Percentiles rank a stretch among this genome's conserved stretches.
These are phyloP conservation scores for Cylindrodendrum hubeiense DNA, from an alignment of 2,329 filamentous ascomycete genomes.

Conservation along the genomic window DNA sequence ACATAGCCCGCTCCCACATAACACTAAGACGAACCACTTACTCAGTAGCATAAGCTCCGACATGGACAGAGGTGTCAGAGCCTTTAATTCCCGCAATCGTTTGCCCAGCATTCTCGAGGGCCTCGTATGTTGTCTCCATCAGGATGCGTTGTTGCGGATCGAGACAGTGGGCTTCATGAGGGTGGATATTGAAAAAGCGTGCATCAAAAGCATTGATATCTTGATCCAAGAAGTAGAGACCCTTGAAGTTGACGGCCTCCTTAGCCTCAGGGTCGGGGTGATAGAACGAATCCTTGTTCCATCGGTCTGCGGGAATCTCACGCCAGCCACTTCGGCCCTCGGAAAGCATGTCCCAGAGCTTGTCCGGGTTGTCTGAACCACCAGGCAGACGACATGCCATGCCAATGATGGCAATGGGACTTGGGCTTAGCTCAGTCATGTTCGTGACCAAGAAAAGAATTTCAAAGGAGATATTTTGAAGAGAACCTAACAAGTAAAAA, in stretches of 20 bases:
- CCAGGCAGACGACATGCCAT: slow-evolving; percentile 47
- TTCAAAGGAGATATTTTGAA: background rate
- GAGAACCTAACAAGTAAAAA: slow-evolving; percentile 6
- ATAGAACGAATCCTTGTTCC: slow-evolving; percentile 39
- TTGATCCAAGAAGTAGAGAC: slow-evolving; percentile 28
- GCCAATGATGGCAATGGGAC: slow-evolving; percentile 47
- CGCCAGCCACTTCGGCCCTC: slow-evolving; percentile 33
- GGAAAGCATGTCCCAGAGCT: slow-evolving; percentile 45
- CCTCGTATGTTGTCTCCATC: slow-evolving; percentile 52
- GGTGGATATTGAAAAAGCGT: slow-evolving; percentile 49
- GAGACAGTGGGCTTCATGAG: slow-evolving; percentile 48
- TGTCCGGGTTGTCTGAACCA: slow-evolving; percentile 36
- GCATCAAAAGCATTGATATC: slow-evolving; percentile 39
- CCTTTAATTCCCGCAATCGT: slow-evolving; percentile 42
- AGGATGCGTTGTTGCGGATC: slow-evolving; percentile 49
- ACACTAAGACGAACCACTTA: background rate
- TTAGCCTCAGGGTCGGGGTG: slow-evolving; percentile 36
- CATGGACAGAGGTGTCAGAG: slow-evolving; percentile 47
- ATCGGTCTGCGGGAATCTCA: slow-evolving; percentile 41
- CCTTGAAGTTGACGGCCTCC: slow-evolving; percentile 31
- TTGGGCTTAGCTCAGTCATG: slow-evolving; percentile 22
- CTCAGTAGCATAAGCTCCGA: slow-evolving; percentile 42
- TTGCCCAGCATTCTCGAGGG: slow-evolving; percentile 49
- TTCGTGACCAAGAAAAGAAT: background rate
- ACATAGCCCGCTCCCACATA: background rate